Evolutionary conservation across 768 basidiomycete genomes (phyloP), one percentile per base, ranked within the genome.

Genomic region (Solioccasus polychromus): DNA sequence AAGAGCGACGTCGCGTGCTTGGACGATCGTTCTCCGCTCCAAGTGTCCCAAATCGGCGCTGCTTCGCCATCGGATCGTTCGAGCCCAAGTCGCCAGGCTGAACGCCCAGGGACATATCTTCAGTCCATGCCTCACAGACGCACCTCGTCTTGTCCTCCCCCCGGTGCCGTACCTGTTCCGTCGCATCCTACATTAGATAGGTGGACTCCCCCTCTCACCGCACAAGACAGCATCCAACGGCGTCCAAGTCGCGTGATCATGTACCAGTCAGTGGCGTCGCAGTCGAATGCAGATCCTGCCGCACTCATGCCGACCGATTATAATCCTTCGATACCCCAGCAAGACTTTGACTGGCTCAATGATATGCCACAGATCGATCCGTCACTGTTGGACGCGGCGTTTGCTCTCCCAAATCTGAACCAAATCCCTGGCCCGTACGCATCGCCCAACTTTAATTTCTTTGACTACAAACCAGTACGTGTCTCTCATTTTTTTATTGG

Each of bases 101-200:
- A 57, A 20, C 60, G 63, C 6, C 48, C 47, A 9, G 49, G 53
- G 15, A 62, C 65, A 17, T 65, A 65, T 24, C 52, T 59, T 2
- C 52, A 39, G 11, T 46, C 42, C 30, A 31, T 51, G 8, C 58
- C 52, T 31, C 57, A 47, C 19, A 62, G 71, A 18, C 69, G 71
- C n/a, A 61, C 71, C 9, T 73, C 70, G 5, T 72, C 71, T 24
- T 72, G 71, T 46, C 71, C 71, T n/a, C 71, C 71, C 3, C 58
- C 58, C 4, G 68, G 69, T 2, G 66, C 68, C 1, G 46, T 56
- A 11, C 69, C 69, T 6, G 64, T 63, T 5, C 43, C 46, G 2
- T 42, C 53, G 3, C 31, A 50, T 24, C 40, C 49, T 24, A 28
- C 43, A 2, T 28, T 52, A 35, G 44, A 59, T 1, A 35, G 53